These are phyloP conservation scores for Lactarius pseudohatsudake DNA, from an alignment of 768 basidiomycete genomes.

Conservation along the genomic window DNA sequence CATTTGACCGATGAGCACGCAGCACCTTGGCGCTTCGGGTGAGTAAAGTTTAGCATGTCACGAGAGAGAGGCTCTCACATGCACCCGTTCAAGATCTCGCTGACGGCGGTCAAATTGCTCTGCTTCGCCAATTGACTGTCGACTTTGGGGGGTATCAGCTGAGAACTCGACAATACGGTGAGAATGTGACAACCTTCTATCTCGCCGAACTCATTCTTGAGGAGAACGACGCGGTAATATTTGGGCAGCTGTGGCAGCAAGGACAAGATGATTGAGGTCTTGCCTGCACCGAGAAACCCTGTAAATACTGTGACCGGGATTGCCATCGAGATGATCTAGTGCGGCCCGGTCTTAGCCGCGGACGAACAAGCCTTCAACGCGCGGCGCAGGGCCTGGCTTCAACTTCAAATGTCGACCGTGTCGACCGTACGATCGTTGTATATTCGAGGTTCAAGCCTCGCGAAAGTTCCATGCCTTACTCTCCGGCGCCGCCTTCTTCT, in stretches of 20 bases:
- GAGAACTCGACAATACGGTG: not conserved
- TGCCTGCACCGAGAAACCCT: constrained; percentile 86
- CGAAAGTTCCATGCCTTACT: constrained; percentile 64
- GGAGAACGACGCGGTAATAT: constrained; percentile 83
- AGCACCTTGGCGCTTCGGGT: constrained; percentile 58
- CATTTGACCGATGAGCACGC: constrained; percentile 94
- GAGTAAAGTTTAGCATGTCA: not conserved
- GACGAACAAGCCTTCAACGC: not conserved
- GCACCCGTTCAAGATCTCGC: constrained; percentile 95
- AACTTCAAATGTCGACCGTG: not conserved
- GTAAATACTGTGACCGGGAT: constrained; percentile 95
- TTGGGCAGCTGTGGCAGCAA: constrained; percentile 78
- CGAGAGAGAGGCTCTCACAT: constrained; percentile 53
- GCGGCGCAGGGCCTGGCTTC: too few relatives aligned
- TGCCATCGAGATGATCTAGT: constrained; percentile 17
- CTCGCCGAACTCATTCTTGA: constrained; percentile 98
- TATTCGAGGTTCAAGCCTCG: constrained; percentile 54
- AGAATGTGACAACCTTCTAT: constrained; percentile 59
- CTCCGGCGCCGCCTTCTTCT: constrained; percentile 61
- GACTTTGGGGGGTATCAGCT: constrained; percentile 44
- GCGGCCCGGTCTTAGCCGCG: not conserved
- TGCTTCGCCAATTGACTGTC: constrained; percentile 89
- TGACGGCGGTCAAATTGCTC: constrained; percentile 81
- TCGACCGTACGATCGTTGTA: constrained; percentile 21
- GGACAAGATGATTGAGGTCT: constrained; percentile 79